Evolutionary conservation across 805 yeast species (phyloP).

Genomic region (Scheffersomyces ergatensis): DNA sequence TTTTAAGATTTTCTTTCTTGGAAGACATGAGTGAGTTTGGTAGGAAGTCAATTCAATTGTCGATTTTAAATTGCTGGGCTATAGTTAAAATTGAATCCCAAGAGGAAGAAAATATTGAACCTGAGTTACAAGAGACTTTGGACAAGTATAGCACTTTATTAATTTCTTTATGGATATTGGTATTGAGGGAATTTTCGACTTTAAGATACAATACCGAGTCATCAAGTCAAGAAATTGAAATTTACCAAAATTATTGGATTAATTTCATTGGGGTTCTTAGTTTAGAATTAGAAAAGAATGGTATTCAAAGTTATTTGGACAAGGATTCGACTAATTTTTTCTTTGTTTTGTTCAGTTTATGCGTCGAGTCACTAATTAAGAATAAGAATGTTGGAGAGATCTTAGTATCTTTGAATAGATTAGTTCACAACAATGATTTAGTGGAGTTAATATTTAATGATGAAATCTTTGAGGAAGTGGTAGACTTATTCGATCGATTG

Average conservation of each 20-base stretch:
- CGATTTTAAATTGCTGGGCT: conserved; percentile 75
- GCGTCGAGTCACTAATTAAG: conserved; percentile 67
- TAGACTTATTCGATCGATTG: conserved; percentile 73
- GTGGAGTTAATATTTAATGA: conserved; percentile 62
- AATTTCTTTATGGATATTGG: conserved; percentile 75
- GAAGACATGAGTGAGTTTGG: conserved; percentile 42
- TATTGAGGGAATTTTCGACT: conserved; percentile 71
- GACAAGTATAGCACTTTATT: conserved; percentile 57
- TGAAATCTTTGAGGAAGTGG: conserved; percentile 67
- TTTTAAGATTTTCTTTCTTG: conserved; percentile 55
- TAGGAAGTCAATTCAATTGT: conserved; percentile 53
- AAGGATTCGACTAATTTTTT: conserved; percentile 61
- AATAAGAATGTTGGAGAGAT: conserved; percentile 49
- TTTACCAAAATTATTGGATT: conserved; percentile 67
- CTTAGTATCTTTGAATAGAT: conserved; percentile 43
- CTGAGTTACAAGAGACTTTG: conserved; percentile 48
- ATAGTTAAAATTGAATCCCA: conserved; percentile 36
- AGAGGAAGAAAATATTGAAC: conserved; percentile 27
- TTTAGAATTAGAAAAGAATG: conserved; percentile 53
- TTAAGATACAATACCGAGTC: conserved; percentile 50
- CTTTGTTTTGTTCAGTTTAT: conserved; percentile 78
- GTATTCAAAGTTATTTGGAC: conserved; percentile 47
- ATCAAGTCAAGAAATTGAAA: conserved; percentile 38
- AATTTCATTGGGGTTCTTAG: conserved; percentile 77
- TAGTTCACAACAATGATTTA: conserved; percentile 57